phyloP scores from a whole-genome alignment of 2,329 filamentous ascomycete species.

The Aspergillus sp. region DNA sequence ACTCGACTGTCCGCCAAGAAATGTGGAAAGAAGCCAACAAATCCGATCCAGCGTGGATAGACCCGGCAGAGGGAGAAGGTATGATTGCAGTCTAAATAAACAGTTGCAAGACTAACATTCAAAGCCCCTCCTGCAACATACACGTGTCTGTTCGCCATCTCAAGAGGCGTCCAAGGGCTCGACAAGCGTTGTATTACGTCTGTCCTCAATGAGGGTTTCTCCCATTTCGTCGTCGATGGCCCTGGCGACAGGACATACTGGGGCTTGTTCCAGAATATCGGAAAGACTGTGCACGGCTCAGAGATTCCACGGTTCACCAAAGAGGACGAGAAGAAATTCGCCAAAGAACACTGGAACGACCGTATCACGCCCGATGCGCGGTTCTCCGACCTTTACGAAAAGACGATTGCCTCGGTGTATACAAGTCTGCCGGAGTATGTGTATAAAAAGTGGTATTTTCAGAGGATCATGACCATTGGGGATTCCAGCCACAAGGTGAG shows the following conservation, averaged over 20 bases:
- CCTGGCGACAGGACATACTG: constrained; percentile 17
- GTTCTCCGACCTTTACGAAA: constrained; percentile 17
- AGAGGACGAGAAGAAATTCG: constrained; percentile 13
- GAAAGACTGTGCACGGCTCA: constrained; percentile 9
- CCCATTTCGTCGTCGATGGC: constrained; percentile 13
- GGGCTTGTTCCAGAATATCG: constrained; percentile 17
- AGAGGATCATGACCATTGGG: constrained; percentile 11
- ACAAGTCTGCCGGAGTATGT: constrained; percentile 14
- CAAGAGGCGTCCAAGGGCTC: constrained; percentile 6
- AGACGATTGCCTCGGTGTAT: constrained; percentile 8
- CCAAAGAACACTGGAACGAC: constrained; percentile 10
- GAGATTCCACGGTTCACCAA: constrained; percentile 18
- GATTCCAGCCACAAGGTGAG: constrained; percentile 14
- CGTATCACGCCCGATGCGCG: constrained; percentile 12
- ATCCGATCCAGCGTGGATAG: constrained; percentile 10
- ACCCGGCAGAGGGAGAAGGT: constrained; percentile 11
- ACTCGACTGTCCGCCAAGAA: constrained; percentile 31
- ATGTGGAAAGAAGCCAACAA: constrained; percentile 21
- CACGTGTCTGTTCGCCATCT: constrained; percentile 23
- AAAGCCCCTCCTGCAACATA: constrained; percentile 17
- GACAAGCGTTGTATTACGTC: constrained; percentile 9
- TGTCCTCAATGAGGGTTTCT: constrained; percentile 13
- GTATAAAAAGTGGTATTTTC: constrained; percentile 13
- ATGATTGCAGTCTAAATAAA: neutral
- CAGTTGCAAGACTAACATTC: neutral